Percentiles rank a stretch among this genome's conserved stretches.
Conservation (phyloP, 257 asterid genomes). For the Leonotis leonurus region DNA sequence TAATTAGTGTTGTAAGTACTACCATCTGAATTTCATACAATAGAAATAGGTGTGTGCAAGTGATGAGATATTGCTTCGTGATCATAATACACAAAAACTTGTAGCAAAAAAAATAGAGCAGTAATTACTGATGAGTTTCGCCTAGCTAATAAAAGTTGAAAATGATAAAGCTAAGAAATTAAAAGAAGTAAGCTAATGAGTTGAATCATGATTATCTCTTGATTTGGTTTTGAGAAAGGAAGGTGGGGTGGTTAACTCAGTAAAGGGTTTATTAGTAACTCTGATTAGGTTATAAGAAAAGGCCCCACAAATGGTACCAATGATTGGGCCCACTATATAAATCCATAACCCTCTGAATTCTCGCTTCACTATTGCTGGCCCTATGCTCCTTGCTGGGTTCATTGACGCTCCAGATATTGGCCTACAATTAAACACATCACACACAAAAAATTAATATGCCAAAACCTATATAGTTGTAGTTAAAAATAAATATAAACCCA, state of each 20-base stretch:
- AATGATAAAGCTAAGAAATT: neutral
- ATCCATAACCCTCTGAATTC: slow-evolving; percentile 50
- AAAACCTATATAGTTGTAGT: too few relatives aligned
- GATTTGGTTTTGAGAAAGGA: slow-evolving; percentile 16
- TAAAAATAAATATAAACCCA: too few relatives aligned
- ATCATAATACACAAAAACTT: too few relatives aligned
- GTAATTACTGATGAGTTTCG: too few relatives aligned
- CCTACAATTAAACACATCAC: slow-evolving; percentile 24
- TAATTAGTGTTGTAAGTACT: too few relatives aligned
- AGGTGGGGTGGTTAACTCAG: slow-evolving; percentile 15
- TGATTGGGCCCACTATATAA: slow-evolving; percentile 52
- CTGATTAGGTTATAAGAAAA: slow-evolving; percentile 48
- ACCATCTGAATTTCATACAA: too few relatives aligned
- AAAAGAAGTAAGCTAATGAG: neutral
- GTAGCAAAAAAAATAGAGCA: too few relatives aligned
- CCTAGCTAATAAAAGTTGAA: too few relatives aligned
- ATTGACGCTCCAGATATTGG: slow-evolving; percentile 86
- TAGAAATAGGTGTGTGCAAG: too few relatives aligned
- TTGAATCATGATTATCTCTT: neutral
- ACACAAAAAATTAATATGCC: neutral
- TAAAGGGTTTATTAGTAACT: slow-evolving; percentile 39
- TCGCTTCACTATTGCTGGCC: slow-evolving; percentile 62
- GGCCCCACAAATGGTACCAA: slow-evolving; percentile 56
- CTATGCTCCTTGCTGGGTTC: slow-evolving; percentile 91
- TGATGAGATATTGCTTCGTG: too few relatives aligned